These are phyloP conservation scores for Starmerella geochares DNA, from an alignment of 805 yeast genomes.

Conservation along the genomic window DNA sequence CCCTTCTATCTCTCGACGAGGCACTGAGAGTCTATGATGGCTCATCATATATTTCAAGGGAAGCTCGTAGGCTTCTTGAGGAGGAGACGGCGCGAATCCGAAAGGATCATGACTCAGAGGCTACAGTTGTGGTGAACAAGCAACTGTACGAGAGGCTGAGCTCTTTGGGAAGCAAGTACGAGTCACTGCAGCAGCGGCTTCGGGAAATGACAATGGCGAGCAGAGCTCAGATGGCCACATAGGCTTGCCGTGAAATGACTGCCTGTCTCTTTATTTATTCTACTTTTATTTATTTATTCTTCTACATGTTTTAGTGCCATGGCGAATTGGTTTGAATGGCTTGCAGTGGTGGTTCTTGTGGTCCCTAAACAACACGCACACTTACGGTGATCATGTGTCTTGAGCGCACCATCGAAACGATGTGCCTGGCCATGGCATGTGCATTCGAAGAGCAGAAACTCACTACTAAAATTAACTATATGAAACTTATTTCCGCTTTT, in stretches of 20 bases:
- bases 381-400: not conserved
- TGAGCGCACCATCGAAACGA: no score
- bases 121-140: no score
- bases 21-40: not conserved
- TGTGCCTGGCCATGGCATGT: no score
- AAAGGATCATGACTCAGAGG: not conserved
- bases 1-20: not conserved
- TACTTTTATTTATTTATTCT: not conserved
- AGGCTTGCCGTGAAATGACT: no score
- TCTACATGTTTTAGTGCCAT: no score
- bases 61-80: not conserved
- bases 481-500: constrained; percentile 55
- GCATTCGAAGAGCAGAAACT: no score
- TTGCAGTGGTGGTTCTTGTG: no score
- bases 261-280: no score
- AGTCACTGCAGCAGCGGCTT: not conserved
- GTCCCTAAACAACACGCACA: not conserved
- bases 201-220: not conserved
- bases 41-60: not conserved
- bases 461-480: not conserved
- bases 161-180: not conserved
- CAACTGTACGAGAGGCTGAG: not conserved
- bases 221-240: not conserved
- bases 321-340: no score
- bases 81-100: not conserved